Base-by-base conservation (phyloP, 164 flowering plant species). In the Santalum album region DNA sequence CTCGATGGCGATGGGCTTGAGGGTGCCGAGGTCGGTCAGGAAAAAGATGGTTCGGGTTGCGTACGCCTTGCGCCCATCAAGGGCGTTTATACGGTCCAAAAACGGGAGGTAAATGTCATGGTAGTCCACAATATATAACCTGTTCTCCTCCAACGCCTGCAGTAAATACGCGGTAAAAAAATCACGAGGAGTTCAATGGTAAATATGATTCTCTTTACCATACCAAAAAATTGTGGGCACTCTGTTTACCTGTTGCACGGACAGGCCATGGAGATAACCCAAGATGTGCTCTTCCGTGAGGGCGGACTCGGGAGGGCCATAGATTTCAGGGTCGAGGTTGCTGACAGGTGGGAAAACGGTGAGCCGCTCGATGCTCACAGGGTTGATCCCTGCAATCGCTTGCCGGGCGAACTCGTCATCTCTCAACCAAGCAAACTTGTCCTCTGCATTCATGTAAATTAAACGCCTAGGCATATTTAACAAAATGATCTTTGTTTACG, bases 331-430 rank as follows among this genome's bases (percentile, higher is more conserved):
- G 57, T 94, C 97, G 16, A 90, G 92, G 29, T 73, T 76, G 75
- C 99, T 94, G 15, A 75, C 75, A 0, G 86, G 87, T 25, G 97
- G 99, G 51, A 85, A 94, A 16, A 45, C 75, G 60, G 69, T 63
- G 19, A 94, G 79, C 63, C 69, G 75, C 72, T 90, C 80, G 15
- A 94, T 90, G 72, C 40, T 79, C 10, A 79, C 86, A 0, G 99
- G 97, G 60, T 94, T 90, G 6, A 94, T 71, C 38, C 97, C 99
- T 1, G 97, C 95, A 18, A 90, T 11, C 12, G 83, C 73, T 67
- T 94, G 95, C 1, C 99, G 76, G 6, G 84, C 97, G 52, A 90
- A 90, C 70, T 94, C 99, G 44, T 94, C 95, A 48, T 94, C 99
- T 55, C 99, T 62, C 62, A 86, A 34, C 99, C 99, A 94, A 7